phyloP scores from a whole-genome alignment of 2,329 filamentous ascomycete genomes.

The Calcarisporium arbuscula region DNA sequence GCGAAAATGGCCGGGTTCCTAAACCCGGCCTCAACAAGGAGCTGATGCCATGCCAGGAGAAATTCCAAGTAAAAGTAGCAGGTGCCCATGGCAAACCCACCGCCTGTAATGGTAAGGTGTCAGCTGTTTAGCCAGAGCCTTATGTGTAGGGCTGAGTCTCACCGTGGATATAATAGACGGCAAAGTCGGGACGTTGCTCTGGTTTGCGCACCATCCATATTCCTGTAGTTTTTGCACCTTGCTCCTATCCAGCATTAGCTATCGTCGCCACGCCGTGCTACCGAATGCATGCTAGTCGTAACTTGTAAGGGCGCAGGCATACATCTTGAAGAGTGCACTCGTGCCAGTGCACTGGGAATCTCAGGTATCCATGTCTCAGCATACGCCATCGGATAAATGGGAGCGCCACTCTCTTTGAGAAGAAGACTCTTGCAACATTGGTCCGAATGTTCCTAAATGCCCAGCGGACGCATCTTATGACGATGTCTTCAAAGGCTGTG shows the following conservation, averaged over 20 bases:
- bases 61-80: conserved; percentile 82
- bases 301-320: conserved; percentile 3
- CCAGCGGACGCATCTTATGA: conserved; percentile 71
- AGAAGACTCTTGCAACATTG: conserved; percentile 66
- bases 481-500: conserved; percentile 70
- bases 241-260: conserved; percentile 27
- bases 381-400: conserved; percentile 73
- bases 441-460: conserved; percentile 68
- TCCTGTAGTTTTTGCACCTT: conserved; percentile 50
- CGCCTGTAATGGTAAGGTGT: conserved; percentile 40
- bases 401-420: conserved; percentile 64
- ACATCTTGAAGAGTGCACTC: conserved; percentile 34
- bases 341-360: conserved; percentile 57
- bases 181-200: conserved; percentile 59
- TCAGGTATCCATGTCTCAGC: conserved; percentile 62
- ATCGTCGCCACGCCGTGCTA: too few relatives aligned
- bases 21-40: conserved; percentile 61
- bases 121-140: not conserved
- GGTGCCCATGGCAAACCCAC: conserved; percentile 79
- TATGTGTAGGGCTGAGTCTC: conserved; percentile 17
- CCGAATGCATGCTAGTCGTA: not conserved
- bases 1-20: conserved; percentile 72
- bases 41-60: conserved; percentile 62
- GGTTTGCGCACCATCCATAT: conserved; percentile 64
- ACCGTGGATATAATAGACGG: conserved; percentile 81